Evolutionary conservation across 2,329 filamentous ascomycete species (phyloP).

Genomic region (Cladorrhinum sp.): DNA sequence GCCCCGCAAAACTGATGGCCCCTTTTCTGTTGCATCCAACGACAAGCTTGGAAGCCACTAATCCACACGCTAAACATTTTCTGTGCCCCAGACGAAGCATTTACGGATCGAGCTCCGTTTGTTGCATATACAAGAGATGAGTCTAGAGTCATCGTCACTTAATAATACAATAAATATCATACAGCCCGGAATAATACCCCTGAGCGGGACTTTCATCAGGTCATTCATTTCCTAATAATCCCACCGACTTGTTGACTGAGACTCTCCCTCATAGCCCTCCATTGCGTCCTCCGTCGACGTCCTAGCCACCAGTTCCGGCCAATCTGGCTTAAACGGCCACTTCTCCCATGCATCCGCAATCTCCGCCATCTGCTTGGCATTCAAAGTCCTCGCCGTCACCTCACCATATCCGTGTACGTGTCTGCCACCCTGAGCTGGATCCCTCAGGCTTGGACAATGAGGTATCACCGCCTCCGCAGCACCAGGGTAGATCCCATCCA

Average conservation of each 20-base stretch:
- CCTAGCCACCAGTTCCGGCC: conserved; percentile 46
- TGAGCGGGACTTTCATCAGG: neutral
- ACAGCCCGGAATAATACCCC: too few species aligned
- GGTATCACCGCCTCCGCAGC: conserved; percentile 52
- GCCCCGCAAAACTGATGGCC: neutral
- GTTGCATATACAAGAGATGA: neutral
- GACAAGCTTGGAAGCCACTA: neutral
- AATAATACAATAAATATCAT: neutral
- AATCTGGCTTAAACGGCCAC: conserved; percentile 62
- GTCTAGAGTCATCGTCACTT: too few species aligned
- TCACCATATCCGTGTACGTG: conserved; percentile 38
- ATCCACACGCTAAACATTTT: neutral
- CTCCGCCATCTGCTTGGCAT: conserved; percentile 53
- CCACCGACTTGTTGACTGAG: neutral
- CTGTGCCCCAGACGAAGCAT: neutral
- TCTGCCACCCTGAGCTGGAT: conserved; percentile 47
- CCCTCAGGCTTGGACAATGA: conserved; percentile 47
- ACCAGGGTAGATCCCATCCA: conserved; percentile 58
- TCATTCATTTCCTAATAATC: neutral
- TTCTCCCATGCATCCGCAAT: conserved; percentile 58
- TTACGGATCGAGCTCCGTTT: too few species aligned
- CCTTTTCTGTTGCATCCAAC: neutral
- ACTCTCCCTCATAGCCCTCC: conserved; percentile 11
- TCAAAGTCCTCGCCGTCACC: conserved; percentile 48
- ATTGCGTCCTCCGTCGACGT: conserved; percentile 29